Evolutionary conservation across 257 asterid species (phyloP), one percentile per base, ranked within the genome.

Genomic region (Solanum appendiculatum): DNA sequence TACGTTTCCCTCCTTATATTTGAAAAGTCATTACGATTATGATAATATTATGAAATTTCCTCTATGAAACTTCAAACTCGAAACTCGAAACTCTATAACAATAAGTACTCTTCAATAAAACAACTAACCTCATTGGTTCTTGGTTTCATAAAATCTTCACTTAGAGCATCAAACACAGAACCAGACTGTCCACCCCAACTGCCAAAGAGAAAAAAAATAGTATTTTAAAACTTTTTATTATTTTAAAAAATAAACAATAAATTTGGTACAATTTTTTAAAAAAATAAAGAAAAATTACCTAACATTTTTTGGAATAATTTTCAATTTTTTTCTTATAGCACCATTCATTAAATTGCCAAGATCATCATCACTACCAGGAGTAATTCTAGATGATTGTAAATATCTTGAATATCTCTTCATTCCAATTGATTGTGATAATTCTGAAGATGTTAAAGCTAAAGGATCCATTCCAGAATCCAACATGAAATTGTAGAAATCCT

Each of bases 401-500:
- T 97, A 97, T 78, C 93, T 92, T 13, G 96, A 91, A 90, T 97
- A 97, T 33, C 95, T 86, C 54, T 91, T 93, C 21, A 89, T 80
- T 12, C 93, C 86, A 37, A 90, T 87, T 34, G 87, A 72, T 88
- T 91, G 93, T 6, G 93, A 88, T 15, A 92, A 87, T 86, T 87
- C 95, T 6, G 98, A 88, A 54, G 98, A 89, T 66, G 96, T 88
- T 81, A 87, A 27, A 46, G 97, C 88, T 25, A 95, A 87, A 51
- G 98, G 98, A 83, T 93, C 99, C 94, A 91, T 90, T 83, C 89
- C 91, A 7, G 94, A 85, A 90, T 96, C 99, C 94, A 95, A 89
- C 82, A 96, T 51, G 87, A 96, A 97, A 78, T 97, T 96, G 93
- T 96, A 97, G 93, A 96, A 95, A 88, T 97, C 98, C 99, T 97